A percentile compares a stretch with the other conserved stretches of the same genome.
These are phyloP conservation scores for Phanerochaete sordida DNA, from an alignment of 768 basidiomycete species.

Conservation along the genomic window DNA sequence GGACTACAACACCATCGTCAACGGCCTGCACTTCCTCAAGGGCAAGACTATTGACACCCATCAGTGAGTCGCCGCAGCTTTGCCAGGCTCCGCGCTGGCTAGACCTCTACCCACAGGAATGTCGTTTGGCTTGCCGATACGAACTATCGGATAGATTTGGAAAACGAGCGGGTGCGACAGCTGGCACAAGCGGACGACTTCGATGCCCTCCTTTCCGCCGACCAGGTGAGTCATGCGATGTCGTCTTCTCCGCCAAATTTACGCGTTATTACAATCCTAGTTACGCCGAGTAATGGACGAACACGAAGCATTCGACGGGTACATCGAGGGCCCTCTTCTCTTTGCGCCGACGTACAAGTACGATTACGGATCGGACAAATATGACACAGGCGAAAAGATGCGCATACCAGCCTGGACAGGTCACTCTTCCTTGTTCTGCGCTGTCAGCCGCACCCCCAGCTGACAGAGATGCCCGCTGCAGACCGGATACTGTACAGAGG, in stretches of 20 bases:
- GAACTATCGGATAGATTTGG: conserved; percentile 90
- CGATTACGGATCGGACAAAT: conserved; percentile 74
- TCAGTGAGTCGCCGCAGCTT: conserved; percentile 56
- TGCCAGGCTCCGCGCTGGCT: background rate
- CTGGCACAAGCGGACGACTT: conserved; percentile 62
- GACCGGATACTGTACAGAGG: conserved; percentile 94
- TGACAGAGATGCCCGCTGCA: conserved; percentile 25
- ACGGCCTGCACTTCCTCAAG: conserved; percentile 81
- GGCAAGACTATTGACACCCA: conserved; percentile 89
- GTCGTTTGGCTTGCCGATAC: conserved; percentile 94
- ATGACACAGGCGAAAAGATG: conserved; percentile 95
- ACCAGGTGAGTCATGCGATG: conserved; percentile 62
- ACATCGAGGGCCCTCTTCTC: conserved; percentile 84
- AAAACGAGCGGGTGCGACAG: conserved; percentile 77
- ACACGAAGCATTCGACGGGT: conserved; percentile 75
- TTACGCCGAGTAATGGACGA: conserved; percentile 68
- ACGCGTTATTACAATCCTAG: conserved; percentile 33
- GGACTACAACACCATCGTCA: conserved; percentile 86
- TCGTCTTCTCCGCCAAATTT: background rate
- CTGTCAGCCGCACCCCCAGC: background rate
- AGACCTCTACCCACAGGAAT: conserved; percentile 48
- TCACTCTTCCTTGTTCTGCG: conserved; percentile 28
- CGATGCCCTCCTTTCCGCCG: conserved; percentile 71
- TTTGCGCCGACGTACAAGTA: conserved; percentile 97
- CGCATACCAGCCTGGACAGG: conserved; percentile 98